Conservation (phyloP, 1,284 basidiomycete genomes). For the Cryptococcus deneoformans region DNA sequence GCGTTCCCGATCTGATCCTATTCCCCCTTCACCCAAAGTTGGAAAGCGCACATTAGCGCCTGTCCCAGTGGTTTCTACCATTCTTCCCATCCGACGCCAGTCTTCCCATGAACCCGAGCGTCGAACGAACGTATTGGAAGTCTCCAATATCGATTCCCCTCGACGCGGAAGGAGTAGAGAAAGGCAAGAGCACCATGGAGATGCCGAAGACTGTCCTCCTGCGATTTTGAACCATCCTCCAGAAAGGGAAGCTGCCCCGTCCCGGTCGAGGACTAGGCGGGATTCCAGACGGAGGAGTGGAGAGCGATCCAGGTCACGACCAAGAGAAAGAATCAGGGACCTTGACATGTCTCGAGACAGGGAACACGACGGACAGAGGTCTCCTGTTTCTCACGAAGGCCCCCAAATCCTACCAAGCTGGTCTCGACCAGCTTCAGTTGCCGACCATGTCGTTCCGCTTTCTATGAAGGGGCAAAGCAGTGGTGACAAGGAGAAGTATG, state of each 20-base stretch:
- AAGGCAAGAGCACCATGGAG: slow-evolving; percentile 16
- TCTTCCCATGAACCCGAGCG: neutral
- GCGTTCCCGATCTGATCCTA: slow-evolving; percentile 43
- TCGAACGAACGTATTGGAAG: slow-evolving; percentile 3
- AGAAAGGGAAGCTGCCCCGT: slow-evolving; percentile 41
- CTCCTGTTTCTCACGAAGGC: neutral
- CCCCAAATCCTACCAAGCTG: slow-evolving; percentile 30
- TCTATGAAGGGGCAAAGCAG: slow-evolving; percentile 12
- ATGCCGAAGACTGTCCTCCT: slow-evolving; percentile 11
- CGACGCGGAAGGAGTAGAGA: slow-evolving; percentile 37
- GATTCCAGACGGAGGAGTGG: slow-evolving; percentile 8
- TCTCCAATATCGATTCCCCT: slow-evolving; percentile 4
- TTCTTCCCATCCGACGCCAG: neutral
- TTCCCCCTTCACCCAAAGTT: slow-evolving; percentile 17
- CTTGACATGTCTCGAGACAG: slow-evolving; percentile 11
- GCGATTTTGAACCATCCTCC: slow-evolving; percentile 30
- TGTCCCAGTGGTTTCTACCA: slow-evolving; percentile 6
- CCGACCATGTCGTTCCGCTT: slow-evolving; percentile 3
- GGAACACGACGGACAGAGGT: slow-evolving; percentile 8
- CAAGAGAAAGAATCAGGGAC: slow-evolving; percentile 6
- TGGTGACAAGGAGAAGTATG: slow-evolving; percentile 7
- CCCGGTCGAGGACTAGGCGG: slow-evolving; percentile 23
- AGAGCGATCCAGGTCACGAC: slow-evolving; percentile 7
- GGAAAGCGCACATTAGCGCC: slow-evolving; percentile 3
- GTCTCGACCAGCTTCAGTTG: slow-evolving; percentile 13